Conservation (phyloP, 805 yeast genomes). For the Sugiyamaella lignohabitans region DNA sequence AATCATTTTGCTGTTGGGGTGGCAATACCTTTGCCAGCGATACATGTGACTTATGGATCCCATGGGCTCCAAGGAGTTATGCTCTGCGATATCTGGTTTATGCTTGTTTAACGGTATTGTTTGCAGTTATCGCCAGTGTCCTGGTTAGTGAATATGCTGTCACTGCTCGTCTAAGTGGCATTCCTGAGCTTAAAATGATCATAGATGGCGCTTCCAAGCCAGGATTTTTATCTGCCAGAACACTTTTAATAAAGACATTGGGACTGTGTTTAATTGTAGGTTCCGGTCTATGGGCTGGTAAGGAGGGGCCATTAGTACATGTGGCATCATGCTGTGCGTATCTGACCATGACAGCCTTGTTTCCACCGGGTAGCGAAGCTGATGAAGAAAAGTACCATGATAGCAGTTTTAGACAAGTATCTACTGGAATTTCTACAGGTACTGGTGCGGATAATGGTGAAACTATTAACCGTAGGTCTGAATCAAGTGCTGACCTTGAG, state of each 20-base stretch:
- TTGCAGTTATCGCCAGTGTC: conserved; percentile 37
- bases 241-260: conserved; percentile 49
- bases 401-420: not conserved
- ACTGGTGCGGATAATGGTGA: not conserved
- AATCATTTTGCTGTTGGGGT: conserved; percentile 71
- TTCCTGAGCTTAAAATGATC: conserved; percentile 64
- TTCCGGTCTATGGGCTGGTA: conserved; percentile 77
- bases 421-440: not conserved
- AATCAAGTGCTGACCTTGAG: not conserved
- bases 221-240: conserved; percentile 44
- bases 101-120: conserved; percentile 33
- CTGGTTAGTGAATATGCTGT: conserved; percentile 31
- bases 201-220: conserved; percentile 57
- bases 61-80: conserved; percentile 33
- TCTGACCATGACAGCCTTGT: conserved; percentile 27
- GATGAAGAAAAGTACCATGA: not conserved
- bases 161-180: conserved; percentile 52
- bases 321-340: conserved; percentile 57
- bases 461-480: not conserved
- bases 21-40: conserved; percentile 28
- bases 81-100: conserved; percentile 35
- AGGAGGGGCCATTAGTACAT: conserved; percentile 83
- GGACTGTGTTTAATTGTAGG: conserved; percentile 63
- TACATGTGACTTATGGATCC: conserved; percentile 35
- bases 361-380: not conserved